Conservation (phyloP, 2,329 filamentous ascomycete genomes). For the Cladophialophora yegresii region DNA sequence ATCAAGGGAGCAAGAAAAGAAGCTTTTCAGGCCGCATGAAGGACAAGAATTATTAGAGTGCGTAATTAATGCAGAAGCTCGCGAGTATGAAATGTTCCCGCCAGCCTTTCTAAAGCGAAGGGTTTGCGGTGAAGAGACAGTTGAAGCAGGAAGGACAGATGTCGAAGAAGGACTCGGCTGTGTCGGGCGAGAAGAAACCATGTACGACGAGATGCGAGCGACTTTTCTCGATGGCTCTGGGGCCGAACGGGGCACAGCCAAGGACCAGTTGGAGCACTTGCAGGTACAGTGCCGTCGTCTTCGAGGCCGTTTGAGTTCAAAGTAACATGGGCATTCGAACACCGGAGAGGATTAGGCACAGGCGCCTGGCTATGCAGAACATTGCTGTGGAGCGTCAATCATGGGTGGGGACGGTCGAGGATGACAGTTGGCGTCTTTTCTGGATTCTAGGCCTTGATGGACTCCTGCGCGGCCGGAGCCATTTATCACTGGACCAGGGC, state of each 20-base stretch:
- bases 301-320: conserved; percentile 11
- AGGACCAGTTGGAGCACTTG: conserved; percentile 12
- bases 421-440: conserved; percentile 22
- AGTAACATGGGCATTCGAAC: conserved; percentile 15
- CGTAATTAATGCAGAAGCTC: background rate
- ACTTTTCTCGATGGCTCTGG: conserved; percentile 9
- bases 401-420: conserved; percentile 9
- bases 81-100: background rate
- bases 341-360: conserved; percentile 21
- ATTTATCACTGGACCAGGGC: background rate
- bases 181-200: conserved; percentile 11
- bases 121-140: background rate
- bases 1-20: background rate
- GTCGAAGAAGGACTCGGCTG: conserved; percentile 10
- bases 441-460: background rate
- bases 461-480: background rate
- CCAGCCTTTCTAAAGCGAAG: background rate
- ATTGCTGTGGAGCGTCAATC: conserved; percentile 22
- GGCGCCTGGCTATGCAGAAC: conserved; percentile 23
- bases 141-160: conserved; percentile 14
- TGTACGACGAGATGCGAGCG: conserved; percentile 16
- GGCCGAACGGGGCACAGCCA: conserved; percentile 11
- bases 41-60: background rate
- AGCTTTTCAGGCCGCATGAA: background rate
- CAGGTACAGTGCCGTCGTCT: conserved; percentile 13